Conservation (phyloP, 169 alveolate genomes). For the Theileria equi region DNA sequence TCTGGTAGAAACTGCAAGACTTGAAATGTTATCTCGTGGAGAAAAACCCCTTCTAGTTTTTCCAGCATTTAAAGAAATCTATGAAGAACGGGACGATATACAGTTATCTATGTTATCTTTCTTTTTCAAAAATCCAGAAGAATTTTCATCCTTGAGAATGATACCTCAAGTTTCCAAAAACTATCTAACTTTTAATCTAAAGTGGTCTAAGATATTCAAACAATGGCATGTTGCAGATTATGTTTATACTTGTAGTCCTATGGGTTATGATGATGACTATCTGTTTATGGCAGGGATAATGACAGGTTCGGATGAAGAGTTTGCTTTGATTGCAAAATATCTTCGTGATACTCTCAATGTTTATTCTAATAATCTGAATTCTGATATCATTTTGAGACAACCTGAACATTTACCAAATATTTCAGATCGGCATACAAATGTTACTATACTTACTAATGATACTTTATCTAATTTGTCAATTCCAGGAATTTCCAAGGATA, state of each 20-base stretch:
- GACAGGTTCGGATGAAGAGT: conserved; percentile 46
- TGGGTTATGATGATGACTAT: conserved; percentile 61
- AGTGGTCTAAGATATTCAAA: conserved; percentile 2
- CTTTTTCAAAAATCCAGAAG: no score
- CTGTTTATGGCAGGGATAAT: conserved; percentile 51
- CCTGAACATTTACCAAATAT: no score
- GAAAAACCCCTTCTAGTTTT: conserved; percentile 51
- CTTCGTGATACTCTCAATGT: background rate
- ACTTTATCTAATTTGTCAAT: conserved; percentile 34
- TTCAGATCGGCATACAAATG: background rate
- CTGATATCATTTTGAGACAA: background rate
- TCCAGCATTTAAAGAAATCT: conserved; percentile 16
- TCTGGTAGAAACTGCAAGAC: conserved; percentile 12
- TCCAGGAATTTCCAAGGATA: conserved; percentile 25
- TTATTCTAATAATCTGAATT: background rate
- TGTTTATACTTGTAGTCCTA: conserved; percentile 14
- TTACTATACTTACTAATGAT: conserved; percentile 54
- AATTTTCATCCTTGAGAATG: background rate
- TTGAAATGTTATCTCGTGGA: conserved; percentile 27
- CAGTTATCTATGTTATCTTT: no score
- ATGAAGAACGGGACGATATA: background rate
- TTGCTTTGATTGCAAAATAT: conserved; percentile 13
- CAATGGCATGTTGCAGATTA: conserved; percentile 10
- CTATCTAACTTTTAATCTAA: background rate
- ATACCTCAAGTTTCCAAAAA: conserved; percentile 2